A percentile compares a stretch with the other conserved stretches of the same genome.
phyloP scores from a whole-genome alignment of 2,329 filamentous ascomycete species.

The Eutypa lata region DNA sequence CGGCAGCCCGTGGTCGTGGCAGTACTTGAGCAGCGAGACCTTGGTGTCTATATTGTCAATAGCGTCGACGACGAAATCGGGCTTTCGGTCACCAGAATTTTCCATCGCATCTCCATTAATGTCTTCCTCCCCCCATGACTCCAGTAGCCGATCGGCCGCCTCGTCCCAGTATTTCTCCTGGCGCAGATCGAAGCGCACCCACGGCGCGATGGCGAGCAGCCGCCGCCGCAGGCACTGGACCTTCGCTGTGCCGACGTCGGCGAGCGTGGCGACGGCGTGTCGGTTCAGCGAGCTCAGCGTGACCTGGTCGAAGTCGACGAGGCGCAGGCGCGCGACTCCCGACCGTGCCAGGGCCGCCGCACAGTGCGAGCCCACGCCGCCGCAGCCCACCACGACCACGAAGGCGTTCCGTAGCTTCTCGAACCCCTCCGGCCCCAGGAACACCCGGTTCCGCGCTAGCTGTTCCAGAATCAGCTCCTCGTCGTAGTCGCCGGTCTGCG shows the following conservation, averaged over 20 bases:
- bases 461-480: conserved; percentile 90
- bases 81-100: conserved; percentile 52
- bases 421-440: conserved; percentile 80
- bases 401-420: conserved; percentile 76
- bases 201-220: conserved; percentile 83
- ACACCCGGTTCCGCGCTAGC: conserved; percentile 87
- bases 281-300: conserved; percentile 90
- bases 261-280: conserved; percentile 91
- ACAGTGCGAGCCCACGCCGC: conserved; percentile 92
- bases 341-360: conserved; percentile 82
- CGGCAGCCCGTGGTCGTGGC: conserved; percentile 69
- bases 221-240: conserved; percentile 79
- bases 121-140: conserved; percentile 49
- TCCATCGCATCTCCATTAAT: conserved; percentile 14
- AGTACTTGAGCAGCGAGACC: conserved; percentile 85
- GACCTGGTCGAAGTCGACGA: conserved; percentile 97
- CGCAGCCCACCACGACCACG: conserved; percentile 86
- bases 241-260: conserved; percentile 90
- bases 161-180: conserved; percentile 77
- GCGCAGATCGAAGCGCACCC: conserved; percentile 83
- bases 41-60: conserved; percentile 99
- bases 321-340: conserved; percentile 79
- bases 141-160: conserved; percentile 65
- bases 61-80: conserved; percentile 91
- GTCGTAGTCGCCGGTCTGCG: conserved; percentile 62